A percentile compares a stretch with the other conserved stretches of the same genome.
These are phyloP conservation scores for Chimonanthus praecox DNA, from an alignment of 164 flowering plant genomes.

Conservation along the genomic window DNA sequence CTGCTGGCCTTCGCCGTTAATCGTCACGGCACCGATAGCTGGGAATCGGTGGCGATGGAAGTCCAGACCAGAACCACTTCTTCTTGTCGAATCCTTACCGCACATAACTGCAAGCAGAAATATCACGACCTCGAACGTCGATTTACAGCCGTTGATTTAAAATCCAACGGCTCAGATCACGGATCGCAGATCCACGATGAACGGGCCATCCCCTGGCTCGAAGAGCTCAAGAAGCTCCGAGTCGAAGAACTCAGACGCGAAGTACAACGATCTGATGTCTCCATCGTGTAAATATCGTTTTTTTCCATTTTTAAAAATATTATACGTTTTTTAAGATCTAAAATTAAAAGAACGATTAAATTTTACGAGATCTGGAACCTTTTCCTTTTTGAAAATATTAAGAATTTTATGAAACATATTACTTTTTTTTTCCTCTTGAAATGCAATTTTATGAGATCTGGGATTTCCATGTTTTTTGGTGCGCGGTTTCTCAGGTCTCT, in stretches of 20 bases:
- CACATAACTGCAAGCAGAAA: constrained; percentile 46
- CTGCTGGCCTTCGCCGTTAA: constrained; percentile 82
- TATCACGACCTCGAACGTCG: constrained; percentile 62
- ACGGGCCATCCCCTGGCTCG: constrained; percentile 48
- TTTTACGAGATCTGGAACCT: background rate
- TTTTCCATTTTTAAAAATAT: background rate
- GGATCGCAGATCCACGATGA: background rate
- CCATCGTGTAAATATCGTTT: constrained; percentile 51
- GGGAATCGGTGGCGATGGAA: constrained; percentile 80
- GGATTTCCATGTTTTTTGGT: background rate
- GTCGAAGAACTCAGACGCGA: constrained; percentile 73
- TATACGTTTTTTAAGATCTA: background rate
- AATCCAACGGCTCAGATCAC: constrained; percentile 1
- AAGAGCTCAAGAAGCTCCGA: constrained; percentile 61
- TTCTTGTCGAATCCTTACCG: constrained; percentile 27
- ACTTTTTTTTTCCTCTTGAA: background rate
- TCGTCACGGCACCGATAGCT: constrained; percentile 59
- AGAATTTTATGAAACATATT: background rate
- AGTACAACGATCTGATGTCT: constrained; percentile 65
- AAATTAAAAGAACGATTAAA: too few species aligned
- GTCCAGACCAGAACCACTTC: constrained; percentile 43
- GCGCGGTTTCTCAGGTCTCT: constrained; percentile 45
- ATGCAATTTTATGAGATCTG: constrained; percentile 1
- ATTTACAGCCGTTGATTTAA: constrained; percentile 19
- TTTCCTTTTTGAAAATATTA: background rate